Conservation (phyloP, 345 rosid species). For the Physaria fendleri region DNA sequence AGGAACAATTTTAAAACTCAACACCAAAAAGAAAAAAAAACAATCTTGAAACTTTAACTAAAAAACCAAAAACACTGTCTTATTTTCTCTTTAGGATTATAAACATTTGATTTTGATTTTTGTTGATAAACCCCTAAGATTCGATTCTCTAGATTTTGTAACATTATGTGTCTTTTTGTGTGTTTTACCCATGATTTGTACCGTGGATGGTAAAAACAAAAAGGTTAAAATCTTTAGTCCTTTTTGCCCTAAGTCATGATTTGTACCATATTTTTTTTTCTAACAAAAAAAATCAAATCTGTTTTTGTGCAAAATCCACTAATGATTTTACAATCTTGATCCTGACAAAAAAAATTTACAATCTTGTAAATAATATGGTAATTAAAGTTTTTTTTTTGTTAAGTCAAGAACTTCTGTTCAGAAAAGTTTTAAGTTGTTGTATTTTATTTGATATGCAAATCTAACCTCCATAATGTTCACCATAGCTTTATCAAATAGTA, state of each 20-base stretch:
- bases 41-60: conserved; percentile 11
- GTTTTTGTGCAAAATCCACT: conserved; percentile 4
- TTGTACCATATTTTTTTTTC: conserved; percentile 16
- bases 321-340: conserved; percentile 11
- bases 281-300: neutral
- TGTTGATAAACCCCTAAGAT: conserved; percentile 2
- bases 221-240: conserved; percentile 5
- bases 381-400: no score
- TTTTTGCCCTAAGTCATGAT: conserved; percentile 23
- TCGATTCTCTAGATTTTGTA: conserved; percentile 19
- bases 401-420: conserved; percentile 13
- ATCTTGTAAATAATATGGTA: conserved; percentile 1
- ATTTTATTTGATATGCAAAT: conserved; percentile 23
- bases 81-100: neutral
- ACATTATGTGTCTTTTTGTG: conserved; percentile 1
- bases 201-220: conserved; percentile 26
- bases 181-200: conserved; percentile 26
- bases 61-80: conserved; percentile 4
- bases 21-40: neutral
- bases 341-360: conserved; percentile 10
- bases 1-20: conserved; percentile 20
- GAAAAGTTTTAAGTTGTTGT: conserved; percentile 21
- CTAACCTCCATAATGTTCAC: conserved; percentile 19
- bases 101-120: conserved; percentile 12
- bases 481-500: conserved; percentile 27